Evolutionary conservation across 2,329 filamentous ascomycete species (phyloP).

Genomic region (Ophiostoma quercus): DNA sequence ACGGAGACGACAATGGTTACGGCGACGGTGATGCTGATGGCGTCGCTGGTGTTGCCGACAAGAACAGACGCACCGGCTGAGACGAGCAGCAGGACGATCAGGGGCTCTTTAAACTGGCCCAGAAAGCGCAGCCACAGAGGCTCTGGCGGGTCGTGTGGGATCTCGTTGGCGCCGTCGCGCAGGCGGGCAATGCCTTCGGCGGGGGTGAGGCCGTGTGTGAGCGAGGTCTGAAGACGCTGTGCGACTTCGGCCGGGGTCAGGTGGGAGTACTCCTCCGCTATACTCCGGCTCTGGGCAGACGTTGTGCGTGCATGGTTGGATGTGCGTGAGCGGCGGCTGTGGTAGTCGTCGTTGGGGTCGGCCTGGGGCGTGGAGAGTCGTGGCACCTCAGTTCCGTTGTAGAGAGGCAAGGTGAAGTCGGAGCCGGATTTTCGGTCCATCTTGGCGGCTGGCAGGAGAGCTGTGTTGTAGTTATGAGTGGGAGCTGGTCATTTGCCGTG

Average conservation of each 20-base stretch:
- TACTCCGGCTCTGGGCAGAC: conserved; percentile 37
- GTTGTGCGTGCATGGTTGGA: conserved; percentile 29
- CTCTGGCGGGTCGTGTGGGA: conserved; percentile 88
- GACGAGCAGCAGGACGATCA: conserved; percentile 85
- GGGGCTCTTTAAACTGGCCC: conserved; percentile 93
- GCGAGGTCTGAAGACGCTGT: conserved; percentile 71
- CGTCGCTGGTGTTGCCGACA: conserved; percentile 91
- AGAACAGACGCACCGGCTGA: conserved; percentile 85
- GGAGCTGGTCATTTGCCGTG: not conserved
- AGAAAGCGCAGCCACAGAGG: conserved; percentile 91
- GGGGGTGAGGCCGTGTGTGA: conserved; percentile 73
- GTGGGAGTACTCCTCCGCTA: conserved; percentile 57
- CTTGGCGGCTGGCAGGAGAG: conserved; percentile 15
- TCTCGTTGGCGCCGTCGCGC: conserved; percentile 82
- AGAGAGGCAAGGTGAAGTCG: conserved; percentile 28
- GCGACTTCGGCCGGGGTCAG: conserved; percentile 77
- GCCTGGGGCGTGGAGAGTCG: conserved; percentile 22
- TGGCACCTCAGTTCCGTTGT: conserved; percentile 20
- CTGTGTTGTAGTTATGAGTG: not conserved
- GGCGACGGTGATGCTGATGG: conserved; percentile 88
- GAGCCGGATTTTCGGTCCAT: conserved; percentile 27
- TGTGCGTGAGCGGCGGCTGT: conserved; percentile 25
- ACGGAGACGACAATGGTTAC: conserved; percentile 96
- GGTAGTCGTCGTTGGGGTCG: conserved; percentile 22
- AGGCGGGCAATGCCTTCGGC: conserved; percentile 76